Base-by-base conservation (phyloP, 345 rosid species). In the Laguncularia racemosa region DNA sequence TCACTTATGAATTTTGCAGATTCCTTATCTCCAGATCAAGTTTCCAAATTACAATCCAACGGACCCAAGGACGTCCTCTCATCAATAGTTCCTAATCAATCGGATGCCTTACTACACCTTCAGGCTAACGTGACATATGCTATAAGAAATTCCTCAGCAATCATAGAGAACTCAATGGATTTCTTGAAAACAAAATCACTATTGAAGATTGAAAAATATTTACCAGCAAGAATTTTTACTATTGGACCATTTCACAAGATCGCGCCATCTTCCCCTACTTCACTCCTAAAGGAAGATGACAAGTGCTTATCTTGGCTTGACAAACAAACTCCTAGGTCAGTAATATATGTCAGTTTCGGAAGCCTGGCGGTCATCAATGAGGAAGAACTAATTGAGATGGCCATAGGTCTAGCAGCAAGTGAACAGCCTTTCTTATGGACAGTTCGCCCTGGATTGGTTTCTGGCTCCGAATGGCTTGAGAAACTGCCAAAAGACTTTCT, bases 381-480 rank as follows among this genome's bases (percentile, higher is more conserved):
- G 54, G 59, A 51, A 17, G 61, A 68, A 38, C 56, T 68, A 2
- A 52, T 38, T 3, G 73, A 71, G 53, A 65, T 19, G 16, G 73
- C 73, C 6, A 46, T 53, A 71, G 79, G 71, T 14, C 46, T 71
- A 38, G 69, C 71, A 15, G 45, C 50, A 28, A 71, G 71, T 13
- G 51, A 67, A 51, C 65, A 50, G 40, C 68, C 76, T 6, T 75
- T 67, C 64, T 48, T 64, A 67, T 71, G 79, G 68, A 71, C 67
- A 57, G 38, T 71, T 33, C 62, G 73, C n/a, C 67, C 61, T 2
- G 66, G 71, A 5, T 61, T 57, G 12, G 59, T 48, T 20, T 13
- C 19, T 14, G 56, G 62, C 19, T 15, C 59, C 19, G 56, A 65
- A 43, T 62, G 61, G 53, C 4, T 28, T 3, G 62, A 63, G 13